Evolutionary conservation across 768 basidiomycete genomes (phyloP).

Genomic region (Psilocybe cyanescens): DNA sequence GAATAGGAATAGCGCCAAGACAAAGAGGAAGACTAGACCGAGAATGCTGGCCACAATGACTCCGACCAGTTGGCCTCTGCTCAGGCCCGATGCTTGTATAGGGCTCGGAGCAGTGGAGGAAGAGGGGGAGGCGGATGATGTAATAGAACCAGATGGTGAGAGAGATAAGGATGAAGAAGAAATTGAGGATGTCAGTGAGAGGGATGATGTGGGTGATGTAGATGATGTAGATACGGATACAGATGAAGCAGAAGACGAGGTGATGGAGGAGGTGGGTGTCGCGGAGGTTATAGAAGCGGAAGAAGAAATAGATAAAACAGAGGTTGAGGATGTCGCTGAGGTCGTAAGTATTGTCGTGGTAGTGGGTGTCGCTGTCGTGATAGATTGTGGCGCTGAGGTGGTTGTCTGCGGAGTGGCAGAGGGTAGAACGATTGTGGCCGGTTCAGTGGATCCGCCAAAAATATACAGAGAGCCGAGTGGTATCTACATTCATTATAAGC

Average conservation of each 20-base stretch:
- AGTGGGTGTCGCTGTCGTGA: conserved; percentile 22
- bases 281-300: conserved; percentile 14
- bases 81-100: conserved; percentile 27
- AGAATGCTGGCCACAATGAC: conserved; percentile 65
- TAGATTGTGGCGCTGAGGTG: conserved; percentile 16
- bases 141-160: conserved; percentile 22
- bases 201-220: conserved; percentile 24
- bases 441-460: conserved; percentile 75
- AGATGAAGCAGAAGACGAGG: conserved; percentile 35
- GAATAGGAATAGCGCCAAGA: conserved; percentile 48
- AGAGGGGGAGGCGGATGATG: conserved; percentile 21
- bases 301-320: not conserved
- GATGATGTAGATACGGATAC: conserved; percentile 30
- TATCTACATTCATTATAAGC: conserved; percentile 49
- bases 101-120: conserved; percentile 23
- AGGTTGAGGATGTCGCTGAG: not conserved
- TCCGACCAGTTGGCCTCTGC: conserved; percentile 52
- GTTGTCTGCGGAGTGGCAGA: conserved; percentile 2
- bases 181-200: conserved; percentile 26
- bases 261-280: conserved; percentile 31
- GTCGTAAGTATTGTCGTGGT: conserved; percentile 7
- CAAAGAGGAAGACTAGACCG: conserved; percentile 59
- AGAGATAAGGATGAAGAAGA: conserved; percentile 24
- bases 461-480: conserved; percentile 74
- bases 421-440: conserved; percentile 41